phyloP scores from a whole-genome alignment of 2,329 filamentous ascomycete genomes.

The Trichoderma guizhouense region DNA sequence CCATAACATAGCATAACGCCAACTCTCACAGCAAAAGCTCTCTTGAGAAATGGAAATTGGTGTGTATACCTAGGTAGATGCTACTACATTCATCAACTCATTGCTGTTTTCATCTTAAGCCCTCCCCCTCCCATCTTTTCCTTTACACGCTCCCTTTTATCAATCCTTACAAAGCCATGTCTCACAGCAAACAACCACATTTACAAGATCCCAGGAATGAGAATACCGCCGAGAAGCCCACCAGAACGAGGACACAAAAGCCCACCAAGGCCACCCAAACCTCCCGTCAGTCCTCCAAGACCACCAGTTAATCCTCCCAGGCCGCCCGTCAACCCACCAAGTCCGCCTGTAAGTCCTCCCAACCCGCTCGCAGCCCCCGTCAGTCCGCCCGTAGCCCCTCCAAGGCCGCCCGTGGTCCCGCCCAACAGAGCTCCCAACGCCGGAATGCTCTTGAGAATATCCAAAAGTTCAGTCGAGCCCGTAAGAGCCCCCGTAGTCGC shows the following conservation, averaged over 20 bases:
- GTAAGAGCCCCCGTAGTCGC: not conserved
- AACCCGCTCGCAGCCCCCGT: not conserved
- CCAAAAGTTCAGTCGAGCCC: not conserved
- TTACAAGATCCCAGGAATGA: constrained; percentile 12
- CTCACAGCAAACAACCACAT: not conserved
- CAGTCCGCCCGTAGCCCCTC: not conserved
- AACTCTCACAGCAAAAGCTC: not conserved
- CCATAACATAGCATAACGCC: not conserved
- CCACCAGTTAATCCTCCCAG: not conserved
- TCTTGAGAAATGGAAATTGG: not conserved
- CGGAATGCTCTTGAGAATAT: not conserved
- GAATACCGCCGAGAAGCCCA: constrained; percentile 4
- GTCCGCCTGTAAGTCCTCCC: not conserved
- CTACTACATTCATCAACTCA: not conserved
- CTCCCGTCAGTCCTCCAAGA: not conserved
- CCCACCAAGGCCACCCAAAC: not conserved
- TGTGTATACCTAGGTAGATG: not conserved
- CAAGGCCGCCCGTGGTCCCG: no score
- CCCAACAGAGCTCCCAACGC: not conserved
- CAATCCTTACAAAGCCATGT: not conserved
- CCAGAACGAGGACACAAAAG: not conserved
- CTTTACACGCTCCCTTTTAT: not conserved
- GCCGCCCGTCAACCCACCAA: not conserved
- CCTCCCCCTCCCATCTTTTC: not conserved
- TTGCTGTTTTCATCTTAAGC: not conserved